Conservation (phyloP, 352 stramenopile species). For the Globisporangium viniferum region DNA sequence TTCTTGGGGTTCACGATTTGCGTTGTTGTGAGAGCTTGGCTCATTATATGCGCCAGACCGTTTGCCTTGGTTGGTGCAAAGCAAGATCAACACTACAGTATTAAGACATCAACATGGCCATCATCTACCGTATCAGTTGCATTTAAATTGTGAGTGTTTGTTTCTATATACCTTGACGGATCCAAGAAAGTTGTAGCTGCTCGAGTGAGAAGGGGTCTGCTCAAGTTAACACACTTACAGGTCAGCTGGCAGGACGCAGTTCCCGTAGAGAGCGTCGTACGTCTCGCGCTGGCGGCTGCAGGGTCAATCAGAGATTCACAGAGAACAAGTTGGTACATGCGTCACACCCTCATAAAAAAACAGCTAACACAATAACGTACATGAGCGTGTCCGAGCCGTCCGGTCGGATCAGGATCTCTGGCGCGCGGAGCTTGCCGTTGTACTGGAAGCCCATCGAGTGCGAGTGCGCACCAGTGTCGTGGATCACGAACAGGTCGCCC, state of each 20-base stretch:
- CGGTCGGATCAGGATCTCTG: conserved; percentile 75
- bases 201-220: not conserved
- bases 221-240: conserved; percentile 20
- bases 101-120: not conserved
- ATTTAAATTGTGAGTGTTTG: not conserved
- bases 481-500: conserved; percentile 88
- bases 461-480: conserved; percentile 88
- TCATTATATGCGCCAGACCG: too few species aligned
- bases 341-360: not conserved
- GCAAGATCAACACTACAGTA: not conserved
- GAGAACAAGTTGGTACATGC: not conserved
- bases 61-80: not conserved
- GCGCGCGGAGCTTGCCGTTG: conserved; percentile 88
- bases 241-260: conserved; percentile 65
- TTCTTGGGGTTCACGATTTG: not conserved
- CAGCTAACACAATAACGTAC: conserved; percentile 27
- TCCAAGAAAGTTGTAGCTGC: not conserved
- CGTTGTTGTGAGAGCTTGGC: not conserved
- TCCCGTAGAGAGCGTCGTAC: conserved; percentile 71
- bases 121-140: not conserved
- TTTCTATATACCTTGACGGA: not conserved
- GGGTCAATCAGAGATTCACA: conserved; percentile 9
- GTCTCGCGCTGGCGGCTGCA: conserved; percentile 72
- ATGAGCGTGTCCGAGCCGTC: conserved; percentile 65
- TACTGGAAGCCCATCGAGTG: conserved; percentile 93